phyloP scores from a whole-genome alignment of 331 rosid genomes.

The Saraca asoca region DNA sequence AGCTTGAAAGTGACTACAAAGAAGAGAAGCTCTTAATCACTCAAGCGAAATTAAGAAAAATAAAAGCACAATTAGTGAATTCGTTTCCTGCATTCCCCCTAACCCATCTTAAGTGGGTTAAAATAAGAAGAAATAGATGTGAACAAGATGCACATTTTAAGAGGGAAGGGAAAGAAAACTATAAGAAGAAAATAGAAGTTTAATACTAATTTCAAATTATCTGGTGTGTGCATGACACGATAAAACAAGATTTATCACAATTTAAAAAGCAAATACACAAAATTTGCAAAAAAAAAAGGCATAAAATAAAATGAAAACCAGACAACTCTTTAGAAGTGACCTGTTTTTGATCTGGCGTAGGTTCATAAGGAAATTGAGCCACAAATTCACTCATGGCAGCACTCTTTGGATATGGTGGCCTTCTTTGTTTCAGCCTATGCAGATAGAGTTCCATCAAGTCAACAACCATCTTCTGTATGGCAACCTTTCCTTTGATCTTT shows the following conservation, averaged over 20 bases:
- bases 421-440: slow-evolving; percentile 83
- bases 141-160: background rate
- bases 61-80: background rate
- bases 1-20: slow-evolving; percentile 17
- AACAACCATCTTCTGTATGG: slow-evolving; percentile 97
- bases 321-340: slow-evolving; percentile 39
- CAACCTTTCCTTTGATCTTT: slow-evolving; percentile 82
- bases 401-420: slow-evolving; percentile 71
- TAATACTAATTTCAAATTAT: background rate
- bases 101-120: background rate
- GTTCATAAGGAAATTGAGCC: slow-evolving; percentile 68
- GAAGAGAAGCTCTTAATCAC: slow-evolving; percentile 5
- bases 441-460: slow-evolving; percentile 94
- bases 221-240: background rate
- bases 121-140: background rate
- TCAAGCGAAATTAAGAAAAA: slow-evolving; percentile 24
- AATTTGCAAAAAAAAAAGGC: background rate
- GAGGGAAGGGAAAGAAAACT: background rate
- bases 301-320: background rate
- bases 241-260: background rate
- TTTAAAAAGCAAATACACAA: slow-evolving; percentile 7
- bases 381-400: slow-evolving; percentile 53
- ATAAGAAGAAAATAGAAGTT: background rate
- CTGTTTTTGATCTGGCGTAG: slow-evolving; percentile 94
- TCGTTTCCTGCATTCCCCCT: background rate